phyloP scores from a whole-genome alignment of 2,329 filamentous ascomycete species.

The Sclerotinia sclerotiorum region DNA sequence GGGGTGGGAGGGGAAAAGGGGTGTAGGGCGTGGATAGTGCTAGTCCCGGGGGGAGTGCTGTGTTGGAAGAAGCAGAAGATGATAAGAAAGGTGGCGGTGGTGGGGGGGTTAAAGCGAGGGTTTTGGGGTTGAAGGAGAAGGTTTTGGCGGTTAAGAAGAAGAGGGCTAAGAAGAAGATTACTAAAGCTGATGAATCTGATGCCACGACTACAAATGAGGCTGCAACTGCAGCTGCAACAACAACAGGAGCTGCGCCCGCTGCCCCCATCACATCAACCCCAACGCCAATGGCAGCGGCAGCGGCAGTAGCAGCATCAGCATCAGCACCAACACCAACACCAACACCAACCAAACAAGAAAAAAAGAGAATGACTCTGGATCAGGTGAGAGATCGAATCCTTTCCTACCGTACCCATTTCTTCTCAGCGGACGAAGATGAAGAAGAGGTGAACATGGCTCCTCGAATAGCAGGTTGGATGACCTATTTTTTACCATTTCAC shows the following conservation, averaged over 20 bases:
- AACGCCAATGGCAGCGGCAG: background rate
- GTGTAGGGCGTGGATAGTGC: background rate
- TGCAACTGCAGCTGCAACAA: background rate
- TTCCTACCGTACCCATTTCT: constrained; percentile 7
- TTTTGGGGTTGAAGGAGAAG: constrained; percentile 7
- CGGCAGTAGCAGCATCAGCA: too few relatives aligned
- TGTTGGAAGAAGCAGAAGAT: constrained; percentile 5
- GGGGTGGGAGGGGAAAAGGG: background rate
- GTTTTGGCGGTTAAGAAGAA: constrained; percentile 14
- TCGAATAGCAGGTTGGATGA: constrained; percentile 21
- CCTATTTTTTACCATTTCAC: constrained; percentile 18
- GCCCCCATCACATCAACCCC: background rate
- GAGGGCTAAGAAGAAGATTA: background rate
- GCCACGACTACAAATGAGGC: background rate
- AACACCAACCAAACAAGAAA: constrained; percentile 9
- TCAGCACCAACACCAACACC: background rate
- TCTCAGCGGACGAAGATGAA: constrained; percentile 1
- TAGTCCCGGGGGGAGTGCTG: background rate
- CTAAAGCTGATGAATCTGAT: background rate
- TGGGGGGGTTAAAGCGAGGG: constrained; percentile 3
- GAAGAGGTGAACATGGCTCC: background rate
- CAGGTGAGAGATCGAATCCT: constrained; percentile 22
- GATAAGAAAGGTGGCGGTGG: background rate
- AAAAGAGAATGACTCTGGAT: constrained; percentile 22
- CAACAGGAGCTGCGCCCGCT: background rate